Conservation (phyloP, 805 yeast genomes). For the Cyberlindnera veronae region DNA sequence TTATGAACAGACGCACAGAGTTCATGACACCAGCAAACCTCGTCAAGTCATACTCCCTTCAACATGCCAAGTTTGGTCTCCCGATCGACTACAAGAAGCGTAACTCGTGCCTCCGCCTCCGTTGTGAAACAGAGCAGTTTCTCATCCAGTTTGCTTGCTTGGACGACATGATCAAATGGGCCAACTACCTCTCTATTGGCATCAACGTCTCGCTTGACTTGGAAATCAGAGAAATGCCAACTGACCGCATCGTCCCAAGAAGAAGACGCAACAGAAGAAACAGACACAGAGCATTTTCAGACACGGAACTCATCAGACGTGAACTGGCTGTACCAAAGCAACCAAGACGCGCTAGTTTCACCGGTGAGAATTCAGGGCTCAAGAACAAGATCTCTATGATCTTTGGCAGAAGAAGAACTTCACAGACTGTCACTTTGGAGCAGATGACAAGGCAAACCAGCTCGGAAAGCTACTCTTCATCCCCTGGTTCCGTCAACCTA, state of each 20-base stretch:
- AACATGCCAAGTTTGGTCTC: conserved; percentile 78
- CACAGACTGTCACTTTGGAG: conserved; percentile 7
- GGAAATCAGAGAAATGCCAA: conserved; percentile 66
- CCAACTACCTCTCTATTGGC: conserved; percentile 66
- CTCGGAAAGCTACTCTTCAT: neutral
- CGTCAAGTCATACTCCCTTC: conserved; percentile 71
- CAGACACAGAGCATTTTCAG: conserved; percentile 27
- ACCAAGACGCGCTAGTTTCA: conserved; percentile 21
- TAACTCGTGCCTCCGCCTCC: conserved; percentile 62
- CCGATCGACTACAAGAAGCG: conserved; percentile 81
- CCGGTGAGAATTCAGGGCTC: conserved; percentile 11
- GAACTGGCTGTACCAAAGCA: conserved; percentile 23
- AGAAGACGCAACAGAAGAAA: conserved; percentile 49
- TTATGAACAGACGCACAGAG: conserved; percentile 14
- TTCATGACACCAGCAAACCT: conserved; percentile 30
- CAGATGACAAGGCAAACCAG: conserved; percentile 7
- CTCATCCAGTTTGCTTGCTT: conserved; percentile 60
- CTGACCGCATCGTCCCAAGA: conserved; percentile 77
- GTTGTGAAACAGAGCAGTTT: conserved; percentile 83
- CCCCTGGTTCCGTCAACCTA: neutral
- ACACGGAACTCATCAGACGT: conserved; percentile 26
- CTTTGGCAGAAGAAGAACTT: conserved; percentile 15
- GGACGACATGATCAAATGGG: conserved; percentile 76
- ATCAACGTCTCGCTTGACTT: conserved; percentile 79
- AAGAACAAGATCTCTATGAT: conserved; percentile 14